A percentile compares a stretch with the other conserved stretches of the same genome.
These are phyloP conservation scores for Talaromyces albobiverticillius DNA, from an alignment of 2,329 filamentous ascomycete genomes.

Conservation along the genomic window DNA sequence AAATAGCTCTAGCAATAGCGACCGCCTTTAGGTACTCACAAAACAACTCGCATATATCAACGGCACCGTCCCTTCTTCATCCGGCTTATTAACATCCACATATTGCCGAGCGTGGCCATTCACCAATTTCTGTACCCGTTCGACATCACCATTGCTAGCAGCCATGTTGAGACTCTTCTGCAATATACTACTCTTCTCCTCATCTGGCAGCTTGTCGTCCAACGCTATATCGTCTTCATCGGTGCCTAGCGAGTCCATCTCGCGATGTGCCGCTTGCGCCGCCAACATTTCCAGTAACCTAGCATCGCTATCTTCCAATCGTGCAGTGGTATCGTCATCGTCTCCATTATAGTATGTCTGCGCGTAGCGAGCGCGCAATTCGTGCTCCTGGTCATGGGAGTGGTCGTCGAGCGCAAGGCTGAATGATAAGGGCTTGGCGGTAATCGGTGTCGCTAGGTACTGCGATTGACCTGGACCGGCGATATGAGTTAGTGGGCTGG, in stretches of 20 bases:
- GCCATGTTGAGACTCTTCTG: conserved; percentile 93
- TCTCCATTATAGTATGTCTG: conserved; percentile 24
- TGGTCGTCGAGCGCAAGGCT: conserved; percentile 79
- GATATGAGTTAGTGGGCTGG: background rate
- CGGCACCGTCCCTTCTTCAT: conserved; percentile 94
- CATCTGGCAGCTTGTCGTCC: conserved; percentile 69
- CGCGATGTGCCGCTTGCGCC: conserved; percentile 82
- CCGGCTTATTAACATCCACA: conserved; percentile 80
- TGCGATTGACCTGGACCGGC: conserved; percentile 78
- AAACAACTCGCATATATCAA: conserved; percentile 98
- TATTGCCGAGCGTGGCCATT: conserved; percentile 69
- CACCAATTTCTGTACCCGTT: conserved; percentile 73
- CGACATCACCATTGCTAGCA: conserved; percentile 90
- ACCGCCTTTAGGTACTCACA: conserved; percentile 53
- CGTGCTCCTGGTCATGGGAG: conserved; percentile 62
- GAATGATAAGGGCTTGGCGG: conserved; percentile 81
- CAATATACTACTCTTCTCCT: conserved; percentile 75
- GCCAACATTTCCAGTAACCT: conserved; percentile 94
- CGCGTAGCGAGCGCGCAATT: conserved; percentile 31
- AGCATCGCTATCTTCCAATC: conserved; percentile 73
- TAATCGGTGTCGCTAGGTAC: conserved; percentile 81
- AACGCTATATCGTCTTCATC: conserved; percentile 77
- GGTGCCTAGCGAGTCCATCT: conserved; percentile 64
- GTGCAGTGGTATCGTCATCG: conserved; percentile 38
- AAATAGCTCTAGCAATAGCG: background rate